Conservation (phyloP, 352 stramenopile genomes). For the Pythium myriotylum region DNA sequence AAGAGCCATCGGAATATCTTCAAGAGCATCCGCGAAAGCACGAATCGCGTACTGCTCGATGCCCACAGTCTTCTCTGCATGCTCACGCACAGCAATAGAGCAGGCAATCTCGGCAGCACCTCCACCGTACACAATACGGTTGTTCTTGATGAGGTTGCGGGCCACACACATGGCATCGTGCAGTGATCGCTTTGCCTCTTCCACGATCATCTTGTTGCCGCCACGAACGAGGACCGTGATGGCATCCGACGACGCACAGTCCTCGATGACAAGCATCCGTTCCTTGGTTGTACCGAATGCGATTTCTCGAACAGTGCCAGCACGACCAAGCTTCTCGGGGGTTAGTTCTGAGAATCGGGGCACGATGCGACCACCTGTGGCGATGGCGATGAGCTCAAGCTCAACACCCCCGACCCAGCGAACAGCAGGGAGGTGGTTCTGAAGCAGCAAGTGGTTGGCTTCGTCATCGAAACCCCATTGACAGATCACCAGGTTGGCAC, state of each 20-base stretch:
- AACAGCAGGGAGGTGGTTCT: constrained; percentile 97
- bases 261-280: constrained; percentile 98
- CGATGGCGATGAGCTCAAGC: constrained; percentile 99
- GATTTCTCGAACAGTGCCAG: constrained; percentile 95
- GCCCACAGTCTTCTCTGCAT: constrained; percentile 82
- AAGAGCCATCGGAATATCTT: constrained; percentile 99
- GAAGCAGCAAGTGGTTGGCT: constrained; percentile 98
- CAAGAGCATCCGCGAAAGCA: constrained; percentile 98
- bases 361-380: constrained; percentile 98
- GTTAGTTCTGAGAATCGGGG: constrained; percentile 98
- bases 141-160: constrained; percentile 99
- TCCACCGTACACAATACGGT: constrained; percentile 99
- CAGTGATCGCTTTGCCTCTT: constrained; percentile 98
- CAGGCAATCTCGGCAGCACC: constrained; percentile 98
- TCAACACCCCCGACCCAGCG: constrained; percentile 99
- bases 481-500: constrained; percentile 99
- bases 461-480: constrained; percentile 99
- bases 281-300: constrained; percentile 98
- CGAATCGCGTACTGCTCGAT: constrained; percentile 98
- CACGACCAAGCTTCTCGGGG: constrained; percentile 96
- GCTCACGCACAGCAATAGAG: constrained; percentile 92
- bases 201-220: constrained; percentile 99
- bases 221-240: constrained; percentile 98
- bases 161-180: constrained; percentile 99
- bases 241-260: constrained; percentile 97